Conservation (phyloP, 768 basidiomycete genomes). For the Serpula lacrymans region DNA sequence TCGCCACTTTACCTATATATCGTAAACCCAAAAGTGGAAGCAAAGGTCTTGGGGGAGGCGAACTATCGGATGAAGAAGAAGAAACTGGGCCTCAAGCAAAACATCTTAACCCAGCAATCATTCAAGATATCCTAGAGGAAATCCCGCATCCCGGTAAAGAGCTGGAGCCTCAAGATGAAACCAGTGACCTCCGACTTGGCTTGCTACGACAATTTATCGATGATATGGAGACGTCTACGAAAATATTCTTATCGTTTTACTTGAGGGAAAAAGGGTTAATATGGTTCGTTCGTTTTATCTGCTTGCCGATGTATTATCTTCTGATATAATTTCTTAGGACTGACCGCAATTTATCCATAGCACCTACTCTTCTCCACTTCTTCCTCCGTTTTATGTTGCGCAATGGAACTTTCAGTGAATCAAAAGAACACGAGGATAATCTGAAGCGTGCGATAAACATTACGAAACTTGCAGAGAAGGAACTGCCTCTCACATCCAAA, state of each 20-base stretch:
- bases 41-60: conserved; percentile 23
- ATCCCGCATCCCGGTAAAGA: conserved; percentile 24
- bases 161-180: conserved; percentile 18
- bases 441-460: conserved; percentile 45
- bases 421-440: conserved; percentile 13
- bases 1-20: conserved; percentile 27
- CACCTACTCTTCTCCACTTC: conserved; percentile 42
- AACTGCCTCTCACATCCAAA: conserved; percentile 40
- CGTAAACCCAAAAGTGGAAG: conserved; percentile 21
- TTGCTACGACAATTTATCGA: conserved; percentile 51
- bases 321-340: conserved; percentile 30
- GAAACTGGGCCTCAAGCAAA: conserved; percentile 18
- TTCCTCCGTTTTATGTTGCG: conserved; percentile 45
- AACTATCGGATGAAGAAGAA: conserved; percentile 23
- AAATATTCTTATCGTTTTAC: conserved; percentile 68
- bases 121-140: conserved; percentile 28
- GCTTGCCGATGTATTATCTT: conserved; percentile 2
- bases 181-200: conserved; percentile 8
- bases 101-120: conserved; percentile 17
- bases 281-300: conserved; percentile 42
- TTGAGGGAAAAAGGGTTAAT: conserved; percentile 62
- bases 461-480: conserved; percentile 32
- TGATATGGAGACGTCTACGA: conserved; percentile 57
- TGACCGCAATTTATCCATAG: conserved; percentile 36
- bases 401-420: conserved; percentile 37